A percentile compares a stretch with the other conserved stretches of the same genome.
These are phyloP conservation scores for Adansonia rubrostipa DNA, from an alignment of 441 rosid species.

Conservation along the genomic window DNA sequence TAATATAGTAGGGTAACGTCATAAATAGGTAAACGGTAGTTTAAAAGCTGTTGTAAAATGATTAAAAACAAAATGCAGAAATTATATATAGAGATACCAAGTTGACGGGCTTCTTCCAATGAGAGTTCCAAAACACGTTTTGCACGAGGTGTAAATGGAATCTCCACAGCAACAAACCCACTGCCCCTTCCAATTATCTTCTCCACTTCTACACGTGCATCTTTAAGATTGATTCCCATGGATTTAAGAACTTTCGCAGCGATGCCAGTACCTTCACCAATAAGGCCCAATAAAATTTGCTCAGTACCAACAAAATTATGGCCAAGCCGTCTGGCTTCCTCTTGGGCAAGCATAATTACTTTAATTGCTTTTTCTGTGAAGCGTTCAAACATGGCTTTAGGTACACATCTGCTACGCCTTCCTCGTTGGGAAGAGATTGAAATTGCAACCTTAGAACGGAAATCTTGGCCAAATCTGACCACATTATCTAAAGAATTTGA, in stretches of 20 bases:
- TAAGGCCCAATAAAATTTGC: slow-evolving; percentile 88
- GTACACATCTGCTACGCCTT: slow-evolving; percentile 51
- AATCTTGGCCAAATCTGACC: slow-evolving; percentile 46
- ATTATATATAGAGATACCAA: slow-evolving; percentile 49
- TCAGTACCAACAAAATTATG: slow-evolving; percentile 99
- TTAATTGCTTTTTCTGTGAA: slow-evolving; percentile 96
- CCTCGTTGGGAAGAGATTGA: slow-evolving; percentile 45
- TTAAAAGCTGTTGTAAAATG: background rate
- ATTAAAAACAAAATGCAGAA: background rate
- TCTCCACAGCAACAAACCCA: slow-evolving; percentile 95
- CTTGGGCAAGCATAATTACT: slow-evolving; percentile 99
- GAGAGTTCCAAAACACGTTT: slow-evolving; percentile 94
- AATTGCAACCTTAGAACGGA: slow-evolving; percentile 50
- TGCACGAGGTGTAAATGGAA: slow-evolving; percentile 98
- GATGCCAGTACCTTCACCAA: slow-evolving; percentile 99
- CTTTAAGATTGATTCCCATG: slow-evolving; percentile 96
- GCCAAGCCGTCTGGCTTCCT: slow-evolving; percentile 97
- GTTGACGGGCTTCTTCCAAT: slow-evolving; percentile 93
- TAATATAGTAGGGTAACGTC: no score
- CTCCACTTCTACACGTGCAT: slow-evolving; percentile 94
- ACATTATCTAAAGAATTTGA: slow-evolving; percentile 55
- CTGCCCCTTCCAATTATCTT: slow-evolving; percentile 98
- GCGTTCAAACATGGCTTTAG: slow-evolving; percentile 94
- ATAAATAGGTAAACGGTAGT: no score
- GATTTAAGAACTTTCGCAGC: slow-evolving; percentile 98